phyloP scores from a whole-genome alignment of 2,329 filamentous ascomycete species.

The Rutstroemia sydowiana region DNA sequence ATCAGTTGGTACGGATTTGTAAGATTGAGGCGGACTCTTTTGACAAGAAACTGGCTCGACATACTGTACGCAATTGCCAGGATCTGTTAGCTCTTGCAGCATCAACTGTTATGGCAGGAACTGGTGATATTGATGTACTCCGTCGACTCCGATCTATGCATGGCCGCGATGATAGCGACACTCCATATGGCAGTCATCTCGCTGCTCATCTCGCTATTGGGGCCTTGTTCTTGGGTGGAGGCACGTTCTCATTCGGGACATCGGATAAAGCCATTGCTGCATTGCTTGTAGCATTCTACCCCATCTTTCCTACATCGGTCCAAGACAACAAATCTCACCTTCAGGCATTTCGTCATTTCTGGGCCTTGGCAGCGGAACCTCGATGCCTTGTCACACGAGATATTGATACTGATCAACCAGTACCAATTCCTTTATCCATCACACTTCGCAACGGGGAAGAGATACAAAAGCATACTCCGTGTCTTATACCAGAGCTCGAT shows the following conservation, averaged over 20 bases:
- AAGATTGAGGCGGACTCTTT: slow-evolving; percentile 53
- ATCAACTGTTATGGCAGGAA: slow-evolving; percentile 91
- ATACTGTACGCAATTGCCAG: slow-evolving; percentile 83
- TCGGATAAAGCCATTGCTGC: slow-evolving; percentile 81
- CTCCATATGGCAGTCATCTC: slow-evolving; percentile 87
- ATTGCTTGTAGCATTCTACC: slow-evolving; percentile 87
- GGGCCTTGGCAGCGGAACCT: slow-evolving; percentile 87
- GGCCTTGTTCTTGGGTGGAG: slow-evolving; percentile 82
- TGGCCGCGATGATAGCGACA: slow-evolving; percentile 74
- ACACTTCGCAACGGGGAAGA: slow-evolving; percentile 24
- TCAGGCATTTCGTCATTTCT: slow-evolving; percentile 94
- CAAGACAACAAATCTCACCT: slow-evolving; percentile 92
- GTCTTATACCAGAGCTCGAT: slow-evolving; percentile 39
- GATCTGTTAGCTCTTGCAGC: slow-evolving; percentile 76
- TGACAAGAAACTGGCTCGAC: slow-evolving; percentile 75
- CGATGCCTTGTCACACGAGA: slow-evolving; percentile 86
- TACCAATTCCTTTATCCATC: slow-evolving; percentile 65
- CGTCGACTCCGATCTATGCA: slow-evolving; percentile 82
- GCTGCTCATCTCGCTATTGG: slow-evolving; percentile 90
- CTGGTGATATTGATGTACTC: slow-evolving; percentile 79
- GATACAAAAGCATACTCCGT: slow-evolving; percentile 29
- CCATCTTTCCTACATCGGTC: slow-evolving; percentile 79
- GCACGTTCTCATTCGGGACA: slow-evolving; percentile 85
- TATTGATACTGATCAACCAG: slow-evolving; percentile 71
- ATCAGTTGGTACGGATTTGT: slow-evolving; percentile 76